Base-by-base conservation (phyloP, 441 rosid genomes). In the Gossypium davidsonii region DNA sequence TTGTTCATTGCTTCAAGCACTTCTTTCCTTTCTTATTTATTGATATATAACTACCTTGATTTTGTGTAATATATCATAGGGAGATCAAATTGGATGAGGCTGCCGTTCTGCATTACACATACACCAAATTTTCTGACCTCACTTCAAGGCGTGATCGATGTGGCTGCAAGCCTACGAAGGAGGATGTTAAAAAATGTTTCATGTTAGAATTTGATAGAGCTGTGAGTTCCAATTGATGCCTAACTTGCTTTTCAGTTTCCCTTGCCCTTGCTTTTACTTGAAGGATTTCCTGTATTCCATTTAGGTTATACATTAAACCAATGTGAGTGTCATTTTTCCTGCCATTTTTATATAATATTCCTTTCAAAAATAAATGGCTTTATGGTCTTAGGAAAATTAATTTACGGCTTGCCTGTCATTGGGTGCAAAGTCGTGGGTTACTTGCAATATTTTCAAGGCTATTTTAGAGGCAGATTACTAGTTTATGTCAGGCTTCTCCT, bases 71-170 rank as follows among this genome's bases (percentile, higher is more conserved):
- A 18, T 70, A 77, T 77, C 23, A 48, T 74, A 92, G 98, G 10
- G 95, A 92, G 85, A 61, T 86, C 52, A 94, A 90, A 83, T 76
- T 91, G 74, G 97, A 88, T 12, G 98, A 94, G 76, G 91, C 92
- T 74, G 98, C 93, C 20, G 86, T 94, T 75, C 83, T 94, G 85
- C 92, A 92, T 76, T 92, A 87, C 74, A 89, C 98, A 44, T 94
- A 94, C 74, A 70, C 97, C 17, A 91, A 82, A 61, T 91, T 86
- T 82, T 94, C 98, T 60, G 98, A 94, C 84, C 86, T 94, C 83
- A 94, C 97, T 71, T 91, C 97, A 77, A 91, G 98, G 78, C 93
- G 89, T 74, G 88, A 90, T 85, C 95, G 94, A n/a, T 94, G 98
- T 87, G 97, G 97, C 80, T 94, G 97, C 89, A 94, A 90, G 79